A percentile compares a stretch with the other conserved stretches of the same genome.
phyloP scores from a whole-genome alignment of 495 filamentous ascomycete genomes.

The Astrocystis sublimbata region DNA sequence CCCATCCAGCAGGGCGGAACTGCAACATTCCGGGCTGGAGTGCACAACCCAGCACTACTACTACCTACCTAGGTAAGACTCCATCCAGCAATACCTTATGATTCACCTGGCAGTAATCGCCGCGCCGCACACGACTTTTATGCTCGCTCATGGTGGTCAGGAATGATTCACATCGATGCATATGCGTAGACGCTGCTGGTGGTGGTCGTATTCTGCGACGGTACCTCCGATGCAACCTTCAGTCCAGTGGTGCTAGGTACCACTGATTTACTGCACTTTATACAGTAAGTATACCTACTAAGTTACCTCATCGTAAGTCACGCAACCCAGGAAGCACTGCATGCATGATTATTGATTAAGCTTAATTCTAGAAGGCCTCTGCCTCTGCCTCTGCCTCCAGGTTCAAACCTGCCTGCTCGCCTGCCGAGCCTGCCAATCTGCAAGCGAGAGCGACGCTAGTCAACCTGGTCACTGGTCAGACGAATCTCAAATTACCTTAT shows the following conservation, averaged over 20 bases:
- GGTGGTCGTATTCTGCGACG: too few relatives aligned
- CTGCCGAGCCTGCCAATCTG: too few relatives aligned
- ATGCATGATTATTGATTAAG: neutral
- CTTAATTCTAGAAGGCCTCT: neutral
- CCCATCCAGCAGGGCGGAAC: constrained; percentile 11
- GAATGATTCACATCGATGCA: neutral
- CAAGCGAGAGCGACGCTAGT: neutral
- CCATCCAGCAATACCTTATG: too few relatives aligned
- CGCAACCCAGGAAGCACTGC: neutral
- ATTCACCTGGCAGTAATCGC: neutral
- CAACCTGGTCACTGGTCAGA: too few relatives aligned
- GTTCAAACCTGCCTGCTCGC: too few relatives aligned
- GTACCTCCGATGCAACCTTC: too few relatives aligned
- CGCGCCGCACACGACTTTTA: neutral
- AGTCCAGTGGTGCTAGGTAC: neutral
- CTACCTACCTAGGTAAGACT: too few relatives aligned
- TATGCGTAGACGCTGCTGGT: too few relatives aligned
- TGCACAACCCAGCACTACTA: too few relatives aligned
- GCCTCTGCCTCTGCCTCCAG: too few relatives aligned
- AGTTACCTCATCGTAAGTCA: neutral
- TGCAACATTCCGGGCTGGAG: constrained; percentile 8
- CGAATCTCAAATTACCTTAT: neutral
- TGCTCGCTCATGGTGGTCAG: neutral
- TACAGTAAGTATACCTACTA: too few relatives aligned
- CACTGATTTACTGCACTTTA: too few relatives aligned